Percentiles rank a stretch among this genome's conserved stretches.
These are phyloP conservation scores for Nepenthes gracilis DNA, from an alignment of 148 eudicot species.

Conservation along the genomic window DNA sequence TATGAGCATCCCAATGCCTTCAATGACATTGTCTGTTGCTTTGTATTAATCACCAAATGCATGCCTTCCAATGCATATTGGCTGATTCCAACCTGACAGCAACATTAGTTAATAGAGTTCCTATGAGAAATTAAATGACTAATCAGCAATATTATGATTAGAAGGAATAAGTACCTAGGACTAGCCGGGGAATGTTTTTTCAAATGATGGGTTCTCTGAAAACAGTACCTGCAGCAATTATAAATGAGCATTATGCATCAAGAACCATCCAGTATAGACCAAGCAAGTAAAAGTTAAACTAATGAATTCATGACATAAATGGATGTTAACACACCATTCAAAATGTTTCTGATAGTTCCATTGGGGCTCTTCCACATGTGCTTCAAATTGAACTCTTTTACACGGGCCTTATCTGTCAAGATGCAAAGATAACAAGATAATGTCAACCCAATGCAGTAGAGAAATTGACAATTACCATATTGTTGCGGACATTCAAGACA, in stretches of 20 bases:
- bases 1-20: conserved; percentile 86
- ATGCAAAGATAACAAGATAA: neutral
- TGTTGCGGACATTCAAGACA: too few species aligned
- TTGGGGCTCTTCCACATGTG: conserved; percentile 95
- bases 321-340: conserved; percentile 51
- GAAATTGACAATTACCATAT: neutral
- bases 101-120: neutral
- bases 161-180: conserved; percentile 37
- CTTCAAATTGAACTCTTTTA: conserved; percentile 65
- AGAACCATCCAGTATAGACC: conserved; percentile 2
- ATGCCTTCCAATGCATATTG: conserved; percentile 95
- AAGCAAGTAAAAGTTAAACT: neutral
- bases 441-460: neutral
- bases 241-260: neutral
- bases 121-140: neutral
- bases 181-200: conserved; percentile 74
- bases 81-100: conserved; percentile 66
- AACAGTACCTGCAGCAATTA: conserved; percentile 57
- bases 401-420: conserved; percentile 63
- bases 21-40: conserved; percentile 80
- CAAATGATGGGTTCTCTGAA: conserved; percentile 93
- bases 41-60: conserved; percentile 92
- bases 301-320: neutral
- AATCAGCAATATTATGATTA: neutral
- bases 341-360: conserved; percentile 86